Base-by-base conservation (phyloP, 2,329 filamentous ascomycete genomes). In the Myriosclerotinia curreyana region DNA sequence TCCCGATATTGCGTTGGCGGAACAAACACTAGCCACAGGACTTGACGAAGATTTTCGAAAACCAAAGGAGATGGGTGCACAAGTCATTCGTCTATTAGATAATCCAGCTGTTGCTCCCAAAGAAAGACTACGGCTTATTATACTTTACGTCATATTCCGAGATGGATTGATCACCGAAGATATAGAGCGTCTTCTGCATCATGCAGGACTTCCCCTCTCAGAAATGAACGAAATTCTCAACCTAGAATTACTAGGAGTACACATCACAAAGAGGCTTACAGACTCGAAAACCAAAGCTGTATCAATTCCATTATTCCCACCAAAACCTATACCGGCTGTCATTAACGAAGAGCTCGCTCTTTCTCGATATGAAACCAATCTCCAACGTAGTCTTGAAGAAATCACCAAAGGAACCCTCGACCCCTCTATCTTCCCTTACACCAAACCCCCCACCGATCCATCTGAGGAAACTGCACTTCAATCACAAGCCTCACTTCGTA, bases 41-140 rank as follows among this genome's bases (percentile, higher is more conserved):
- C 79, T 97, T 6, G 95, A 98, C 71, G 94, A 98, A 77, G 93
- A 97, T 73, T 90, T 89, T 73, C 88, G 89, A 72, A 96, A 95
- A 75, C 90, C 94, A 12, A 97, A 96, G 77, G 92, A 96, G 71
- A 78, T 96, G 56, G 86, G 93, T 36, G 91, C 95, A 69, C 87
- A 96, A 68, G 82, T 98, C 20, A 89, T 96, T 38, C 87, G 91
- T 25, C 82, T 96, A n/a, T 78, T 99, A 14, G 95, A 98, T 74
- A 92, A 97, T 71, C 88, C 92, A 17, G 84, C 83, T 34, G 83
- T 96, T 38, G 80, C 80, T 2, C 83, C 84, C 14, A 78, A 86
- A 6, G 94, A 98, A 74, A 86, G 95, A 49, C 79, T 98, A 50
- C 89, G 95, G 5, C 83, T 99, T 9, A 86, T 99, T 56, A 84